Evolutionary conservation across 805 yeast species (phyloP).

Genomic region (Huiozyma sinensis): DNA sequence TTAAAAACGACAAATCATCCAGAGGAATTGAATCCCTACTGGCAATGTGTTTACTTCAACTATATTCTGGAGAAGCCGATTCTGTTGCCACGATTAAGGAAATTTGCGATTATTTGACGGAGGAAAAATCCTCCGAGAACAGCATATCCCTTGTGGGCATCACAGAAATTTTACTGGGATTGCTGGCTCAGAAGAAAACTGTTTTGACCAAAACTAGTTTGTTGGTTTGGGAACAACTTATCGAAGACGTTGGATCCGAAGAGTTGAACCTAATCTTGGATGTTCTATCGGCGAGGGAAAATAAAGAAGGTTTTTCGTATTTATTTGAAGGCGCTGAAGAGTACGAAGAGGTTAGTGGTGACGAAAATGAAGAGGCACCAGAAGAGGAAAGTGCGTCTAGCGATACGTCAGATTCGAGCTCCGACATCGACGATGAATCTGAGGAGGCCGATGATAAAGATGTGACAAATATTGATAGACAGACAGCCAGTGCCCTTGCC

Average conservation of each 20-base stretch:
- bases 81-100: slow-evolving; percentile 68
- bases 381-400: slow-evolving; percentile 27
- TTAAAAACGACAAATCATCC: slow-evolving; percentile 29
- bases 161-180: slow-evolving; percentile 48
- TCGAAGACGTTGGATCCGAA: slow-evolving; percentile 33
- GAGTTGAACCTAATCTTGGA: slow-evolving; percentile 44
- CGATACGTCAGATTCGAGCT: slow-evolving; percentile 9
- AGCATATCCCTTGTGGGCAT: slow-evolving; percentile 34
- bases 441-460: slow-evolving; percentile 25
- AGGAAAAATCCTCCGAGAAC: slow-evolving; percentile 13
- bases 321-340: slow-evolving; percentile 59
- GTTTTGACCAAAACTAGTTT: slow-evolving; percentile 48
- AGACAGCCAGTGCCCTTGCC: slow-evolving; percentile 55
- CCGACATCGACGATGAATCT: slow-evolving; percentile 22
- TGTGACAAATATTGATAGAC: slow-evolving; percentile 34
- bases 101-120: slow-evolving; percentile 34
- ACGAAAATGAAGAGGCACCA: slow-evolving; percentile 24
- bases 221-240: slow-evolving; percentile 46
- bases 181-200: slow-evolving; percentile 46
- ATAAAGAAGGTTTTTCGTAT: slow-evolving; percentile 66
- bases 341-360: slow-evolving; percentile 33
- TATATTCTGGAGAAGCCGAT: slow-evolving; percentile 68
- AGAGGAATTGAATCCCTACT: slow-evolving; percentile 63
- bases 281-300: slow-evolving; percentile 57
- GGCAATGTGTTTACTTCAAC: slow-evolving; percentile 66